Conservation (phyloP, 495 filamentous ascomycete species). For the Lasiosphaeria miniovina region DNA sequence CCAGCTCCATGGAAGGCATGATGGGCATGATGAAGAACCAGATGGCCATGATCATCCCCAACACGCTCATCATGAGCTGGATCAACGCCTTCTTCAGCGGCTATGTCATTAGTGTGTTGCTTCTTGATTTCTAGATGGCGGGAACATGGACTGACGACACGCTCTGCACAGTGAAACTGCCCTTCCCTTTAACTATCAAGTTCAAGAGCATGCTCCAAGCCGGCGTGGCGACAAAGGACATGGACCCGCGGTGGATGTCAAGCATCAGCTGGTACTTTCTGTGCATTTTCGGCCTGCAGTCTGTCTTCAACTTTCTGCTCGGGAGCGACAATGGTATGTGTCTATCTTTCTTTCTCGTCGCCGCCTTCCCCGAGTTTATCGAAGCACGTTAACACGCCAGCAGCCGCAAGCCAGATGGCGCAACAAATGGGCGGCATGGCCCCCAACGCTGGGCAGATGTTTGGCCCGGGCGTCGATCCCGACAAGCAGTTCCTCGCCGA, state of each 20-base stretch:
- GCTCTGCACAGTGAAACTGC: constrained; percentile 75
- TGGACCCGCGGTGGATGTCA: constrained; percentile 97
- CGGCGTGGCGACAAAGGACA: constrained; percentile 88
- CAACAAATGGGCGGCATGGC: constrained; percentile 88
- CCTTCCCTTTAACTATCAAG: constrained; percentile 94
- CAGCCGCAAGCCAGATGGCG: constrained; percentile 91
- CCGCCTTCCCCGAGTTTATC: background rate
- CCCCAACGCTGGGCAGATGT: constrained; percentile 64
- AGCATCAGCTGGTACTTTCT: constrained; percentile 98
- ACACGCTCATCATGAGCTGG: constrained; percentile 99
- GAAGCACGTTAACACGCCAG: constrained; percentile 8
- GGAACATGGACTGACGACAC: constrained; percentile 11
- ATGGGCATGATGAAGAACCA: constrained; percentile 99
- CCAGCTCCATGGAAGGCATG: constrained; percentile 98
- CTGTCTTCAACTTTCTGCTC: constrained; percentile 96
- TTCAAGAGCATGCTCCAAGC: constrained; percentile 99
- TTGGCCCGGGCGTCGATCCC: constrained; percentile 91
- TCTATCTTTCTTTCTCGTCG: background rate
- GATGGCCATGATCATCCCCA: constrained; percentile 99
- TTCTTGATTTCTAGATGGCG: background rate
- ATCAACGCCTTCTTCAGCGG: constrained; percentile 98
- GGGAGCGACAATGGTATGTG: constrained; percentile 88
- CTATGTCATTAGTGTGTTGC: constrained; percentile 84
- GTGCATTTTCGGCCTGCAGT: constrained; percentile 91
- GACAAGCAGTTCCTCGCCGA: constrained; percentile 89